A percentile compares a stretch with the other conserved stretches of the same genome.
phyloP scores from a whole-genome alignment of 176 grass and related monocot genomes.

The Saccharum spontaneum region DNA sequence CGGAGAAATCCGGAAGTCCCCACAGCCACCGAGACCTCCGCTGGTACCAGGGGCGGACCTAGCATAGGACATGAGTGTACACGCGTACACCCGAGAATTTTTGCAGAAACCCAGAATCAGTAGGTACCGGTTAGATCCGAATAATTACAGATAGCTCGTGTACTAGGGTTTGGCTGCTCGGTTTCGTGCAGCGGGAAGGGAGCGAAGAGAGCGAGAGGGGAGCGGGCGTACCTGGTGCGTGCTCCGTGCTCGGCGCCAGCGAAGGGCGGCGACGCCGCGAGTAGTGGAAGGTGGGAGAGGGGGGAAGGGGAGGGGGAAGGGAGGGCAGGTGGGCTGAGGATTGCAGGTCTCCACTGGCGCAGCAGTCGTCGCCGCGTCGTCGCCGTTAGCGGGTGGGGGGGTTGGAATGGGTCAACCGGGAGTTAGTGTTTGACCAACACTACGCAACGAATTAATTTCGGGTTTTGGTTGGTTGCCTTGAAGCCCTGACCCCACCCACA shows the following conservation, averaged over 20 bases:
- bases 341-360: constrained; percentile 5
- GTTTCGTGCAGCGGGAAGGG: neutral
- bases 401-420: constrained; percentile 10
- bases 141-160: neutral
- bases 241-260: neutral
- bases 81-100: neutral
- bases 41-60: neutral
- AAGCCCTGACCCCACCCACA: too few relatives aligned
- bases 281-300: too few relatives aligned
- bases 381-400: neutral
- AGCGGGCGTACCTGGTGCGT: neutral
- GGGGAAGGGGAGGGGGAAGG: neutral
- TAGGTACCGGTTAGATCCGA: neutral
- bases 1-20: neutral
- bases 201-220: neutral
- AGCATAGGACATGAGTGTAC: constrained; percentile 11
- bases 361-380: constrained; percentile 16
- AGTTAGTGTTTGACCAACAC: neutral
- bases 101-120: neutral
- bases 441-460: neutral
- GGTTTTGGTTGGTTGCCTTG: neutral
- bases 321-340: neutral
- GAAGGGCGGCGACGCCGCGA: neutral
- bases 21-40: constrained; percentile 15
- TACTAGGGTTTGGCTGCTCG: neutral